phyloP scores from a whole-genome alignment of 1,284 basidiomycete genomes.

The Cutaneotrichosporon curvatum region DNA sequence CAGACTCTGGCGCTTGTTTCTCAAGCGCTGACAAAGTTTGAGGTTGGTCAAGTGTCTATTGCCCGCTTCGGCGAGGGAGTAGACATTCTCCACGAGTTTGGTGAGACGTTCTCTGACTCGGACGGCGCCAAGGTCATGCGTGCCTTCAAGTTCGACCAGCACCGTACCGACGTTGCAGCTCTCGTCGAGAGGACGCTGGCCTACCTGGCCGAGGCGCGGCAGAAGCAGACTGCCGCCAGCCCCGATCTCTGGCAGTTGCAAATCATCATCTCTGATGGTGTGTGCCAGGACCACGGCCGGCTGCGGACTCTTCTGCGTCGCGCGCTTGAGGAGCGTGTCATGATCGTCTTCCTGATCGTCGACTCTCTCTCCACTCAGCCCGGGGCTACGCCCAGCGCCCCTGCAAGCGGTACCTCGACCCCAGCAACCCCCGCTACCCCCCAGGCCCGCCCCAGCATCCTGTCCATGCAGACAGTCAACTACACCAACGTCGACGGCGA shows the following conservation, averaged over 20 bases:
- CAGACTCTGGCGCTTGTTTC: slow-evolving; percentile 89
- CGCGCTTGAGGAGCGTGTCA: slow-evolving; percentile 83
- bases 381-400: slow-evolving; percentile 18
- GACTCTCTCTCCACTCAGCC: slow-evolving; percentile 59
- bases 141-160: slow-evolving; percentile 84
- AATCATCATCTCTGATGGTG: slow-evolving; percentile 97
- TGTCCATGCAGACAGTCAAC: slow-evolving; percentile 86
- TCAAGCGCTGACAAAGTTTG: slow-evolving; percentile 82
- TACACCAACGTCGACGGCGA: slow-evolving; percentile 77
- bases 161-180: slow-evolving; percentile 78
- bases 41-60: slow-evolving; percentile 89
- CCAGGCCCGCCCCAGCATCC: slow-evolving; percentile 51
- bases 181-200: slow-evolving; percentile 77
- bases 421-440: slow-evolving; percentile 9
- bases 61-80: slow-evolving; percentile 84
- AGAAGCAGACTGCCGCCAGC: slow-evolving; percentile 59
- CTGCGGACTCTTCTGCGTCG: slow-evolving; percentile 72
- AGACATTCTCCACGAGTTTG: slow-evolving; percentile 82
- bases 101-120: slow-evolving; percentile 67
- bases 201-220: slow-evolving; percentile 68
- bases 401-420: slow-evolving; percentile 10
- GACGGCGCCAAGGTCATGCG: slow-evolving; percentile 73
- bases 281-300: slow-evolving; percentile 90
- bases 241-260: slow-evolving; percentile 91
- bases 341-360: slow-evolving; percentile 95